These are phyloP conservation scores for Hanseniaspora thailandica DNA, from an alignment of 805 yeast genomes.

Conservation along the genomic window DNA sequence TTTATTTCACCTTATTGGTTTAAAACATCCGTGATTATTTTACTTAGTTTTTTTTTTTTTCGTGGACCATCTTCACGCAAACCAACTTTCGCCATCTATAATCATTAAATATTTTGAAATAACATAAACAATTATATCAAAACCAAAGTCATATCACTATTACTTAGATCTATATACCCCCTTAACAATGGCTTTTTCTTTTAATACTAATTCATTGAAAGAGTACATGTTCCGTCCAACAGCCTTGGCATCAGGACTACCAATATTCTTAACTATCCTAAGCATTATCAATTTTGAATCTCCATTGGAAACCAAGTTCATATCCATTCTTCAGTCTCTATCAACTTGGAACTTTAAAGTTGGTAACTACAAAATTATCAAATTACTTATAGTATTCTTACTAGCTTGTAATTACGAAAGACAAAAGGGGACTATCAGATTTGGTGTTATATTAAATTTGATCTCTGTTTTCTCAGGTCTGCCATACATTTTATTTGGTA, in stretches of 20 bases:
- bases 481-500: slow-evolving; percentile 44
- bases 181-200: not conserved
- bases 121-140: no score
- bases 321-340: slow-evolving; percentile 9
- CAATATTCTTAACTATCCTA: slow-evolving; percentile 6
- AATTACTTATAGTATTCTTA: not conserved
- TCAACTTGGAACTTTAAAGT: slow-evolving; percentile 12
- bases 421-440: slow-evolving; percentile 69
- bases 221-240: slow-evolving; percentile 10
- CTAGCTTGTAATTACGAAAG: slow-evolving; percentile 22
- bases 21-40: no score
- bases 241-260: slow-evolving; percentile 12
- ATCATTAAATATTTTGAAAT: no score
- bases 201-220: not conserved
- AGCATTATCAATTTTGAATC: slow-evolving; percentile 6
- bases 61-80: not conserved
- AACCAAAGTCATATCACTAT: not conserved
- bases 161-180: not conserved
- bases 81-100: no score
- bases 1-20: not conserved
- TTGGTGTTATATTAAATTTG: slow-evolving; percentile 67
- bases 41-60: not conserved
- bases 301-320: slow-evolving; percentile 9
- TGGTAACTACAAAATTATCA: not conserved
- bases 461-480: slow-evolving; percentile 60